phyloP scores from a whole-genome alignment of 495 filamentous ascomycete genomes.

The Xylaria sp. region DNA sequence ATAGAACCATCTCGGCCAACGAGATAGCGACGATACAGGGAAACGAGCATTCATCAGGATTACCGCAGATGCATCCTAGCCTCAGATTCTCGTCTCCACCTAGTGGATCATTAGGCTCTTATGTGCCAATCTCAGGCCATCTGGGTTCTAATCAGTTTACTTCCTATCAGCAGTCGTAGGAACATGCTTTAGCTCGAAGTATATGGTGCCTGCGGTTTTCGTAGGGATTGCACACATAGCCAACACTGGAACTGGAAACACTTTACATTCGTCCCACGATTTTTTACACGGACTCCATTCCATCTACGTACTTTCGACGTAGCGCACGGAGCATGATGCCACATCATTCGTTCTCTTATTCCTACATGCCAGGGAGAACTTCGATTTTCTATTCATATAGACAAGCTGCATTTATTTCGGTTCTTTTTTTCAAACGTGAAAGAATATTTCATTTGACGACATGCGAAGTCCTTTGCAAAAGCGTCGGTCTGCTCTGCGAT shows the following conservation, averaged over 20 bases:
- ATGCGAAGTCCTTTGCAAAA: background rate
- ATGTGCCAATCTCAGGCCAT: constrained; percentile 31
- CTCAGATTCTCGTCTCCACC: constrained; percentile 8
- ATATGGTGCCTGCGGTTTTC: background rate
- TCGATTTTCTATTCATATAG: constrained; percentile 23
- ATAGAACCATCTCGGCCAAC: background rate
- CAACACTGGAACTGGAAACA: background rate
- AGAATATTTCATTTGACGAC: constrained; percentile 12
- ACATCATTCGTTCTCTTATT: background rate
- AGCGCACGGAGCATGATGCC: constrained; percentile 9
- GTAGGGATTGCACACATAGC: background rate
- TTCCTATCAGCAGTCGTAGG: constrained; percentile 38
- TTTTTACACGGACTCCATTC: background rate
- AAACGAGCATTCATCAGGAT: constrained; percentile 7
- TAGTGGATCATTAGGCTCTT: constrained; percentile 31
- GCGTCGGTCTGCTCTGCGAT: background rate
- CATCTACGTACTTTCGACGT: background rate
- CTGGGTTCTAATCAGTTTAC: constrained; percentile 24
- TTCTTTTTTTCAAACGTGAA: background rate
- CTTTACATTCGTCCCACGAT: background rate
- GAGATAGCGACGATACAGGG: background rate
- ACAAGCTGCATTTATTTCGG: constrained; percentile 14
- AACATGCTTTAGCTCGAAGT: constrained; percentile 23
- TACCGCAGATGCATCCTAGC: constrained; percentile 1
- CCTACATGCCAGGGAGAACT: background rate